Conservation (phyloP, 805 yeast species). For the Saccharomycopsis lassenensis region DNA sequence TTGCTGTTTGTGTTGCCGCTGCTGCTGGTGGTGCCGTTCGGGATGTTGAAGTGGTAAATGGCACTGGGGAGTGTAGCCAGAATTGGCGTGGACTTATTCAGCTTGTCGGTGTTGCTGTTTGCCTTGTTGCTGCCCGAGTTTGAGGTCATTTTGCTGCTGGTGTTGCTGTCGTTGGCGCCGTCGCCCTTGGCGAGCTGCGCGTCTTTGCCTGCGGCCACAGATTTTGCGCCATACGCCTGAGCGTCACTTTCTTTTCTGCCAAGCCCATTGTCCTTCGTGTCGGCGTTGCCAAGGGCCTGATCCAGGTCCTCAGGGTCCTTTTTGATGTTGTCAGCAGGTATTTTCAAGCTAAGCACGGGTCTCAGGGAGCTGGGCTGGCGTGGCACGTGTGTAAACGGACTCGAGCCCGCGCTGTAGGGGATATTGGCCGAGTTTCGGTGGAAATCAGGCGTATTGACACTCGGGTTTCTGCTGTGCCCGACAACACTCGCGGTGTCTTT, state of each 20-base stretch:
- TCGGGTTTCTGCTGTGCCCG: too few species aligned
- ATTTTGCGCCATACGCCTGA: too few species aligned
- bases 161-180: too few species aligned
- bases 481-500: too few species aligned
- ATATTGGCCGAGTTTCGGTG: too few species aligned
- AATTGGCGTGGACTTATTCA: slow-evolving; percentile 23
- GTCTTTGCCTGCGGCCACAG: too few species aligned
- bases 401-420: slow-evolving; percentile 19
- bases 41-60: slow-evolving; percentile 21
- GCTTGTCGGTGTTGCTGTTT: slow-evolving; percentile 11
- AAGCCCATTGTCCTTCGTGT: too few species aligned
- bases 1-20: slow-evolving; percentile 18
- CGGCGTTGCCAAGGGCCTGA: too few species aligned
- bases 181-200: too few species aligned
- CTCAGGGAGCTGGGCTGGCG: slow-evolving; percentile 24
- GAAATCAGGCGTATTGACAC: too few species aligned
- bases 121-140: not conserved
- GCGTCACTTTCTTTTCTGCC: slow-evolving; percentile 3
- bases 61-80: slow-evolving; percentile 25
- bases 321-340: slow-evolving; percentile 48
- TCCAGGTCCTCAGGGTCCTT: too few species aligned
- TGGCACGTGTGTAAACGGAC: slow-evolving; percentile 19
- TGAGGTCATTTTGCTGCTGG: not conserved
- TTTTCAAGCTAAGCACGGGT: slow-evolving; percentile 54
- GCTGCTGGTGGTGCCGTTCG: slow-evolving; percentile 21